Evolutionary conservation across 495 filamentous ascomycete species (phyloP).

Genomic region (Pyronema omphalodes): DNA sequence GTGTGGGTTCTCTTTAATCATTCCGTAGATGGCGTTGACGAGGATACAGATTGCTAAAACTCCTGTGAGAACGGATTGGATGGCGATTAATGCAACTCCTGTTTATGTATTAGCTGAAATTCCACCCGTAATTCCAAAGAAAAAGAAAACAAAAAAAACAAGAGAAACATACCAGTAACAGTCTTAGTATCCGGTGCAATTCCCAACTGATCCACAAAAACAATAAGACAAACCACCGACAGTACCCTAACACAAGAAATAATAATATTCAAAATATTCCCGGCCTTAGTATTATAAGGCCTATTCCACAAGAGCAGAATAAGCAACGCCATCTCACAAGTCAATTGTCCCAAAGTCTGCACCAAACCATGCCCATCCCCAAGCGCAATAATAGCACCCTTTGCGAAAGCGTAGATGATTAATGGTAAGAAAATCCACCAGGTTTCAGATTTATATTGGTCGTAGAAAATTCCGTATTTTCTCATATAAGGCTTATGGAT

Average conservation of each 20-base stretch:
- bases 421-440: slow-evolving; percentile 93
- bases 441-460: slow-evolving; percentile 76
- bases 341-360: slow-evolving; percentile 60
- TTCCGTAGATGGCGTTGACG: slow-evolving; percentile 69
- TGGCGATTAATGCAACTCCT: slow-evolving; percentile 74
- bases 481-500: slow-evolving; percentile 83
- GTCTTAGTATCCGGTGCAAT: slow-evolving; percentile 91
- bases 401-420: slow-evolving; percentile 85
- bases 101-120: not conserved
- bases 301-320: slow-evolving; percentile 62
- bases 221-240: slow-evolving; percentile 70
- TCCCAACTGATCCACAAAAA: slow-evolving; percentile 87
- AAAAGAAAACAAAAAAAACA: not conserved
- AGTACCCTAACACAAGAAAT: slow-evolving; percentile 91
- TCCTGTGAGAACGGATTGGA: slow-evolving; percentile 71
- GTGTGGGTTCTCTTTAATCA: slow-evolving; percentile 77
- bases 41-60: slow-evolving; percentile 75
- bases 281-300: slow-evolving; percentile 67
- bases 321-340: slow-evolving; percentile 51
- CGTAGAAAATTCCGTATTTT: slow-evolving; percentile 95
- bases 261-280: slow-evolving; percentile 82
- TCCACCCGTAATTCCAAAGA: too few relatives aligned
- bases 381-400: slow-evolving; percentile 71
- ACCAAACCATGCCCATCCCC: slow-evolving; percentile 70
- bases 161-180: slow-evolving; percentile 33